phyloP scores from a whole-genome alignment of 164 flowering plant species.

The Protea cynaroides region DNA sequence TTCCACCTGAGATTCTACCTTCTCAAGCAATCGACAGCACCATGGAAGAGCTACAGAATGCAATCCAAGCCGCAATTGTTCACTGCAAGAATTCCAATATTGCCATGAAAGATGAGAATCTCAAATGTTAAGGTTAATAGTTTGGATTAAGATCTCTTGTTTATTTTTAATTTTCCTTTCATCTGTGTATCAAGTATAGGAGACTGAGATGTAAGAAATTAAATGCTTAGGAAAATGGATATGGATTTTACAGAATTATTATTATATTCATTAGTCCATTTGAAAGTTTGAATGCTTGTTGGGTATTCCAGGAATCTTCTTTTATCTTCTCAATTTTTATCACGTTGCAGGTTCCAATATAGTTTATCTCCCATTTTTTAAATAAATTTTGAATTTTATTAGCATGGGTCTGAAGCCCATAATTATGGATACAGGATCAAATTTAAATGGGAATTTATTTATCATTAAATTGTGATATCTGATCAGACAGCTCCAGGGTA shows the following conservation, averaged over 20 bases:
- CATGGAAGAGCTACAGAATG: slow-evolving; percentile 92
- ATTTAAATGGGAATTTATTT: too few relatives aligned
- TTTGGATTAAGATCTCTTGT: background rate
- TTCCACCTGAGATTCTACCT: slow-evolving; percentile 29
- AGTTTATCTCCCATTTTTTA: too few relatives aligned
- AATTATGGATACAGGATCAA: too few relatives aligned
- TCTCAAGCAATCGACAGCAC: slow-evolving; percentile 51
- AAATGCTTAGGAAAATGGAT: background rate
- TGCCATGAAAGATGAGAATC: slow-evolving; percentile 34
- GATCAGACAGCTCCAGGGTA: too few relatives aligned
- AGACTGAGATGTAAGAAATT: background rate
- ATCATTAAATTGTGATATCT: background rate
- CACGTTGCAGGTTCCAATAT: too few relatives aligned
- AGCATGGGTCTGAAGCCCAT: background rate
- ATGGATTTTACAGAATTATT: background rate
- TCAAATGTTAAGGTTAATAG: slow-evolving; percentile 12
- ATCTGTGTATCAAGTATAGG: background rate
- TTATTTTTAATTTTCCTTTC: background rate
- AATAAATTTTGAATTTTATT: too few relatives aligned
- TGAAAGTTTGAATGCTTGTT: background rate
- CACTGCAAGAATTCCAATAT: slow-evolving; percentile 95
- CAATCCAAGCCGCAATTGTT: slow-evolving; percentile 96
- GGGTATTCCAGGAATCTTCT: background rate
- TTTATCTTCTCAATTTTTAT: background rate
- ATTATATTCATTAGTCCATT: slow-evolving; percentile 6